Base-by-base conservation (phyloP, 2,329 filamentous ascomycete genomes). In the Amesomyces nigricolor region DNA sequence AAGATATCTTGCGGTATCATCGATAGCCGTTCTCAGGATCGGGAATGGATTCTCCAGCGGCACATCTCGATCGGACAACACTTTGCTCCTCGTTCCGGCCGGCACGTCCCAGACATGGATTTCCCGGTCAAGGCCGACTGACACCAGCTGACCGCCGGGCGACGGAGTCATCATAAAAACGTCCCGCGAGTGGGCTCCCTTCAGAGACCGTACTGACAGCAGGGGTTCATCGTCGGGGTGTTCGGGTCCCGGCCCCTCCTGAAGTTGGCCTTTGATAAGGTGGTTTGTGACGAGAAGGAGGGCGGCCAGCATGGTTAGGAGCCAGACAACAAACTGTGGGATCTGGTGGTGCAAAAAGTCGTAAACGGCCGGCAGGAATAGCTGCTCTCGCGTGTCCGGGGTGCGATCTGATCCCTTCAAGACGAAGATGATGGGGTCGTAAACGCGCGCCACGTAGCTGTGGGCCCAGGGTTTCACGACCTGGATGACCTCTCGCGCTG, bases 271-370 rank as follows among this genome's bases (percentile, higher is more conserved):
- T 79, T 83, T 87, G 0, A 92, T 73, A 5, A 92, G 74, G 63
- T 87, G 88, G 59, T 85, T 89, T 74, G 89, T 88, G 7, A 91
- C 74, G 7, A 91, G 70, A 2, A 83, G 82, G 26, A 91, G 79
- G 16, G 80, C 80, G 8, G 83, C 83, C 14, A 87, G 73, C 2
- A 84, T 70, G 19, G 87, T 76, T 0, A 89, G 68, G 3, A 89
- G 73, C 11, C 82, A 79, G 7, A 88, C 72, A 5, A 85, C 63
- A 55, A 89, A 88, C 1, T 80, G 78, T 2, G 70, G 71, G 2
- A 78, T 70, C 54, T 85, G 79, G 58, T 85, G 76, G 47, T 80
- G 75, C 43, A 83, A 75, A 62, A 91, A 87, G 65, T 91, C 87
- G 62, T 87, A 86, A 11, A 81, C 73, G 2, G 79, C 78, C 1